Evolutionary conservation across 2,329 filamentous ascomycete genomes (phyloP).

Genomic region (Calycina herbarum): DNA sequence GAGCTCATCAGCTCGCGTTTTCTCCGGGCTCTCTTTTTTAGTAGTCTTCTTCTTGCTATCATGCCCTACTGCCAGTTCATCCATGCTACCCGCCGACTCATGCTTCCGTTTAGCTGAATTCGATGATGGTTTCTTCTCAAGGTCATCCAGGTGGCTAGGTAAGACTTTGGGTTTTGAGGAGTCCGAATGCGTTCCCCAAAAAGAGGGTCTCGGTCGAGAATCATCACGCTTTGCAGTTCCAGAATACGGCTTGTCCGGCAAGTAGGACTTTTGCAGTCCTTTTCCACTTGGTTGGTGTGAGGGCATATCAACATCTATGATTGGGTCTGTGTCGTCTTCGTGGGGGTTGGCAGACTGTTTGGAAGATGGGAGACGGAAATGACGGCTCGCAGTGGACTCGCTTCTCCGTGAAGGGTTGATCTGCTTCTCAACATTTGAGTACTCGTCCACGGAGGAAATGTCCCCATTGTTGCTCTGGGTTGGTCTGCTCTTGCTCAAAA

Average conservation of each 20-base stretch:
- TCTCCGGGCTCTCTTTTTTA: background rate
- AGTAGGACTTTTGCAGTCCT: background rate
- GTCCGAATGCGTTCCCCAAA: background rate
- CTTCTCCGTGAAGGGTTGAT: background rate
- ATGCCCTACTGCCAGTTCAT: background rate
- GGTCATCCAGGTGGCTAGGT: background rate
- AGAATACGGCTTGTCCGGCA: background rate
- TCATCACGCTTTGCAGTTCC: background rate
- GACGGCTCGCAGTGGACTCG: background rate
- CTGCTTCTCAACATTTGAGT: background rate
- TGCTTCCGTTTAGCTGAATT: background rate
- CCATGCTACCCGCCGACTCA: background rate
- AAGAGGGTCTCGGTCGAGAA: background rate
- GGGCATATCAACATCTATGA: constrained; percentile 13
- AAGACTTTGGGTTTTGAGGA: background rate
- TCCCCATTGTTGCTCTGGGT: background rate
- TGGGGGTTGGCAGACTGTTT: background rate
- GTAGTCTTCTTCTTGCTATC: background rate
- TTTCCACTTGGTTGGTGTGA: background rate
- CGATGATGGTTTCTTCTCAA: background rate
- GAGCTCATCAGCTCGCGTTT: background rate
- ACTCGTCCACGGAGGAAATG: background rate
- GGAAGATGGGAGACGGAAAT: background rate
- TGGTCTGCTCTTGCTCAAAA: background rate
- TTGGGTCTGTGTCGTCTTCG: constrained; percentile 16